phyloP scores from a whole-genome alignment of 129 eudicot species.

The Silybum marianum region DNA sequence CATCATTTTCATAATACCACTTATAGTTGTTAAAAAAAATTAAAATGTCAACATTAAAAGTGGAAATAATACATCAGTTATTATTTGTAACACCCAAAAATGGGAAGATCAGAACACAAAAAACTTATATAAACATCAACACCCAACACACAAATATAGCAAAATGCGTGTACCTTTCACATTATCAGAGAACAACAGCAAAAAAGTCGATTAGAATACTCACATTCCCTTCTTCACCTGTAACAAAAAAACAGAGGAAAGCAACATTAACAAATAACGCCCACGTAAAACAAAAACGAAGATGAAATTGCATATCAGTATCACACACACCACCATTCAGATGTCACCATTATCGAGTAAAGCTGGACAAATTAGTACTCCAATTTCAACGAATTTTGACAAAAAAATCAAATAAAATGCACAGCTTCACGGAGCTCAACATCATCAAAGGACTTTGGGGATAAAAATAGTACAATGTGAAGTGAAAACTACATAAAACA shows the following conservation, averaged over 20 bases:
- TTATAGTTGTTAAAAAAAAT: slow-evolving; percentile 13
- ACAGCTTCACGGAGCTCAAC: slow-evolving; percentile 47
- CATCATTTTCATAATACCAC: slow-evolving; percentile 15
- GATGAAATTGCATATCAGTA: not conserved
- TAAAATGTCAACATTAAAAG: not conserved
- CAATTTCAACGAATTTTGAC: slow-evolving; percentile 8
- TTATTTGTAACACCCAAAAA: not conserved
- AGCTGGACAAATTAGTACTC: slow-evolving; percentile 7
- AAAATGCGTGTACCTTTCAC: slow-evolving; percentile 44
- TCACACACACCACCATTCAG: not conserved
- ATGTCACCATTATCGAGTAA: not conserved
- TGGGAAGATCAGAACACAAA: slow-evolving; percentile 15
- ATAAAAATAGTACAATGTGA: slow-evolving; percentile 6
- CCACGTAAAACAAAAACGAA: slow-evolving; percentile 4
- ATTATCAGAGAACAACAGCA: slow-evolving; percentile 20
- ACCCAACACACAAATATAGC: slow-evolving; percentile 35
- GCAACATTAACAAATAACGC: slow-evolving; percentile 7
- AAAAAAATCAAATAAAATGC: too few relatives aligned
- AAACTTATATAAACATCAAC: slow-evolving; percentile 12
- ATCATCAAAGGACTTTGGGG: slow-evolving; percentile 34
- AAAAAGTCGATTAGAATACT: slow-evolving; percentile 17
- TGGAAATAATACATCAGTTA: not conserved
- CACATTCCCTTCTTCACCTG: slow-evolving; percentile 44
- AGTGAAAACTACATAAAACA: slow-evolving; percentile 34
- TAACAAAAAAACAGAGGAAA: slow-evolving; percentile 25